phyloP scores from a whole-genome alignment of 2,329 filamentous ascomycete species.

The Fusarium domesticum region DNA sequence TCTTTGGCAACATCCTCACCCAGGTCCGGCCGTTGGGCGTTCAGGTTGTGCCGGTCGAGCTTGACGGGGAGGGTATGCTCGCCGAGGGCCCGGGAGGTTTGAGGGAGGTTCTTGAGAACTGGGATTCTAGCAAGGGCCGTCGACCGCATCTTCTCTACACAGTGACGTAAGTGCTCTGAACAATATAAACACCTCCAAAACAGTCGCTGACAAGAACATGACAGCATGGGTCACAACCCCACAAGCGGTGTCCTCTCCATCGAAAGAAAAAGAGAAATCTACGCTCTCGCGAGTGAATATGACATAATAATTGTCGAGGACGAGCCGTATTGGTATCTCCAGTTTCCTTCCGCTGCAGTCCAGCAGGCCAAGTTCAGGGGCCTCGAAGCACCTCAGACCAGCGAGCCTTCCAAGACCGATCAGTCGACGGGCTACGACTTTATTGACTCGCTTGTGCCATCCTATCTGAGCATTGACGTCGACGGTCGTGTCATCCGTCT shows the following conservation, averaged over 20 bases:
- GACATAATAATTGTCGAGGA: slow-evolving; percentile 92
- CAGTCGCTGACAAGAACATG: slow-evolving; percentile 1
- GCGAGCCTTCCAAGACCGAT: slow-evolving; percentile 32
- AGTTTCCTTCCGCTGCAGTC: slow-evolving; percentile 69
- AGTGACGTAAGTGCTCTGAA: slow-evolving; percentile 64
- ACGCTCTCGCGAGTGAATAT: slow-evolving; percentile 75
- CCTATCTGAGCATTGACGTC: slow-evolving; percentile 75
- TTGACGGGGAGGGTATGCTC: slow-evolving; percentile 80
- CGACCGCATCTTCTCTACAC: slow-evolving; percentile 86
- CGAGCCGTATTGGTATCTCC: slow-evolving; percentile 93
- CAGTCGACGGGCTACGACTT: slow-evolving; percentile 66
- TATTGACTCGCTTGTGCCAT: slow-evolving; percentile 78
- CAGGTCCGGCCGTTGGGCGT: slow-evolving; percentile 65
- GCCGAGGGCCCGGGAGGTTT: slow-evolving; percentile 70
- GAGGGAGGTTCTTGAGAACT: slow-evolving; percentile 74
- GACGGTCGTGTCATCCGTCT: slow-evolving; percentile 86
- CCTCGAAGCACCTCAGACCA: slow-evolving; percentile 30
- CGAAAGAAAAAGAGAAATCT: slow-evolving; percentile 72
- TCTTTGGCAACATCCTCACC: slow-evolving; percentile 74
- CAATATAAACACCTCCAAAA: neutral
- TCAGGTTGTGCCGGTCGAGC: slow-evolving; percentile 68
- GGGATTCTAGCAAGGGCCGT: slow-evolving; percentile 72
- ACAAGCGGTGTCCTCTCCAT: slow-evolving; percentile 74
- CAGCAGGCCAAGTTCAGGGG: slow-evolving; percentile 49
- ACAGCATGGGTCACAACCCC: slow-evolving; percentile 73